Evolutionary conservation across 768 basidiomycete genomes (phyloP).

Genomic region (Gelatoporia subvermispora): DNA sequence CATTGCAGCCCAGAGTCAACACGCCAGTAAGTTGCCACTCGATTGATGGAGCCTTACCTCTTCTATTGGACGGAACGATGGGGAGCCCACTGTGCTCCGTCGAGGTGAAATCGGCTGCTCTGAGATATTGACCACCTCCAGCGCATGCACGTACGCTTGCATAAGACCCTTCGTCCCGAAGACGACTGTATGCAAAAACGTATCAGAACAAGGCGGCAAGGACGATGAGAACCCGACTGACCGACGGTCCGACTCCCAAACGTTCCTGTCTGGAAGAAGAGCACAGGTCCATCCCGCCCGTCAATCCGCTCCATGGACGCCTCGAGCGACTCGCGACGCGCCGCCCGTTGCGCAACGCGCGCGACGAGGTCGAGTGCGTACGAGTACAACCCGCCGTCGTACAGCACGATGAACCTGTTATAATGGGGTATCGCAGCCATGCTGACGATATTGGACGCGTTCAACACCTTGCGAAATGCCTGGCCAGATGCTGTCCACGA

Average conservation of each 20-base stretch:
- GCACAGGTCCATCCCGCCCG: conserved; percentile 46
- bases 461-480: conserved; percentile 56
- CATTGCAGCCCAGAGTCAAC: neutral
- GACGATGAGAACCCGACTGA: conserved; percentile 27
- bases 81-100: conserved; percentile 24
- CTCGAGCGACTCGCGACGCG: conserved; percentile 41
- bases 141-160: conserved; percentile 51
- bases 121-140: conserved; percentile 48
- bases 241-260: conserved; percentile 52
- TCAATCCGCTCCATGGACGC: conserved; percentile 60
- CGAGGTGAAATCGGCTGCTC: conserved; percentile 33
- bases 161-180: conserved; percentile 62
- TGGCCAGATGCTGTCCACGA: conserved; percentile 22
- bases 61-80: conserved; percentile 44
- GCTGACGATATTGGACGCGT: conserved; percentile 42
- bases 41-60: too few species aligned
- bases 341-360: conserved; percentile 48
- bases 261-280: conserved; percentile 57
- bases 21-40: neutral
- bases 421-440: conserved; percentile 55
- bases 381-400: conserved; percentile 50
- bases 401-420: conserved; percentile 66
- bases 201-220: neutral
- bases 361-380: conserved; percentile 73
- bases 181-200: conserved; percentile 43